phyloP scores from a whole-genome alignment of 2,329 filamentous ascomycete genomes.

The Dothideomycetidae sp. region DNA sequence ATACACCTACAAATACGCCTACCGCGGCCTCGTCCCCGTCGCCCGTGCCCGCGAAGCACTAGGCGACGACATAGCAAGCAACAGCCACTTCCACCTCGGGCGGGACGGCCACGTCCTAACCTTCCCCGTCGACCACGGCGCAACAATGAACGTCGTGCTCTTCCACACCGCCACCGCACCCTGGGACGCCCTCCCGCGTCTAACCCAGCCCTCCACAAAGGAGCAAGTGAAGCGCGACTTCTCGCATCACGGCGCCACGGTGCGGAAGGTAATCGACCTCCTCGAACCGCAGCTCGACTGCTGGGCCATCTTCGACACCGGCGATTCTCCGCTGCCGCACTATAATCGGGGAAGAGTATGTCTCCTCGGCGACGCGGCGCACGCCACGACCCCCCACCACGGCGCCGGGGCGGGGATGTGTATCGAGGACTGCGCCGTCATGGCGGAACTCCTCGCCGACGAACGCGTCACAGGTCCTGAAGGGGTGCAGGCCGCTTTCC shows the following conservation, averaged over 20 bases:
- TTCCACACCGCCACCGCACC: slow-evolving; percentile 15
- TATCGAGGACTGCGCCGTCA: slow-evolving; percentile 19
- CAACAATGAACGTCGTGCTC: slow-evolving; percentile 18
- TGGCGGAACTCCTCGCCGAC: slow-evolving; percentile 18
- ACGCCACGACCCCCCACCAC: slow-evolving; percentile 30
- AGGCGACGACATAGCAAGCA: slow-evolving; percentile 35
- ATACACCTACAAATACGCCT: slow-evolving; percentile 47
- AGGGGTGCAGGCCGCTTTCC: slow-evolving; percentile 24
- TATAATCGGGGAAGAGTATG: slow-evolving; percentile 24
- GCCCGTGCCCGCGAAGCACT: slow-evolving; percentile 34
- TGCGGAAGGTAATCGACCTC: slow-evolving; percentile 15
- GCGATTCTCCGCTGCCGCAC: slow-evolving; percentile 24
- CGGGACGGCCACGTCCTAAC: slow-evolving; percentile 41
- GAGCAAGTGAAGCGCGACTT: slow-evolving; percentile 17
- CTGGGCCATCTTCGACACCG: slow-evolving; percentile 30
- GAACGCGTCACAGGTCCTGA: slow-evolving; percentile 12
- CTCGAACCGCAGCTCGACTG: slow-evolving; percentile 17
- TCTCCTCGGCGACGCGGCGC: slow-evolving; percentile 28
- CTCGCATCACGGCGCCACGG: slow-evolving; percentile 15
- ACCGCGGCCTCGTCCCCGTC: slow-evolving; percentile 49
- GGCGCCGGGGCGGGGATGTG: slow-evolving; percentile 22
- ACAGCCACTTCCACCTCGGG: slow-evolving; percentile 26
- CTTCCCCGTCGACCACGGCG: slow-evolving; percentile 32
- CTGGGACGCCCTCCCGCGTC: slow-evolving; percentile 16
- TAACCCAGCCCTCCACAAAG: slow-evolving; percentile 15